Base-by-base conservation (phyloP, 345 rosid species). In the Leavenworthia alabamica region DNA sequence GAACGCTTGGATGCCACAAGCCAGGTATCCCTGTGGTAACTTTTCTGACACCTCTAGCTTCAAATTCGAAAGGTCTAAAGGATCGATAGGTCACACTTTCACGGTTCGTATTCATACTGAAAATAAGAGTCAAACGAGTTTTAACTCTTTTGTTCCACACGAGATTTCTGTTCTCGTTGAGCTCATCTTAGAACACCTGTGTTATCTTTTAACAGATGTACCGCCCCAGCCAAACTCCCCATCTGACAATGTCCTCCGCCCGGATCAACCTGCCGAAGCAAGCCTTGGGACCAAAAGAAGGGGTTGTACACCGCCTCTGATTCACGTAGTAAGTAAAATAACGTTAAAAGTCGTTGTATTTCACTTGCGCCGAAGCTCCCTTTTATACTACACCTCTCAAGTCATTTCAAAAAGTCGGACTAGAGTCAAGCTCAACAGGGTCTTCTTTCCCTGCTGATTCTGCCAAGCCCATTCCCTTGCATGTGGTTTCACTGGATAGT, bases 161-260 rank as follows among this genome's bases (percentile, higher is more conserved):
- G 32, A 24, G 61, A 12, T 56, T 56, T 56, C 29, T 12, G 33
- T 37, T 3, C 31, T 56, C 46, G 12, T 7, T 52, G 40, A 52
- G 58, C 58, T 52, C n/a, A 17, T 11, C 64, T 60, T 60, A 44
- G 74, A 70, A 67, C 67, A 78, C 65, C n/a, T 27, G 43, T 52
- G 45, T 74, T 71, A 57, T 67, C 67, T 56, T 75, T 67, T 72
- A 63, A 63, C 11, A 68, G 62, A 71, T 78, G 68, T 71, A 46
- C 35, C 29, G 44, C 71, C 78, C 56, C 44, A 40, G 44, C 7
- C 44, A 40, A 40, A 40, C 44, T 40, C 44, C 44, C 49, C 60
- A 4, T 43, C 59, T 35, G 29, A 19, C 11, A 12, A 11, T 54
- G 59, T 54, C 59, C 29, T 54, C 43, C 27, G 27, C 27, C 27